phyloP scores from a whole-genome alignment of 225 moss, liverwort and hornwort species.

The Bryum argenteum region DNA sequence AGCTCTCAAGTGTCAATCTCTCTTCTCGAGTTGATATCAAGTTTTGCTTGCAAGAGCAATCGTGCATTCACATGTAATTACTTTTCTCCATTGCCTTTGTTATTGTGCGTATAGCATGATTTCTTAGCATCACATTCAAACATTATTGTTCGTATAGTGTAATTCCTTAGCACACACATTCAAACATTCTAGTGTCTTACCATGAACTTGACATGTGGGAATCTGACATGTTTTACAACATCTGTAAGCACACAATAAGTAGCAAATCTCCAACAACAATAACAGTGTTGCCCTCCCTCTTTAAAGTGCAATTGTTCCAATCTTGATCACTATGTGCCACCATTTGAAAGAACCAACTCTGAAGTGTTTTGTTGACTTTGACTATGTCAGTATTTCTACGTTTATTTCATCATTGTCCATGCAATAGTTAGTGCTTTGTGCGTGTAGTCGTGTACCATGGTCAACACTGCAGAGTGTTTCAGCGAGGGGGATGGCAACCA shows the following conservation, averaged over 20 bases:
- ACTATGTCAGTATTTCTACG: slow-evolving; percentile 16
- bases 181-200: no score
- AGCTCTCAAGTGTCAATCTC: slow-evolving; percentile 26
- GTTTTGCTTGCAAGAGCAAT: slow-evolving; percentile 27
- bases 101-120: no score
- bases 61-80: slow-evolving; percentile 26
- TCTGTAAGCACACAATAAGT: no score
- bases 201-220: no score
- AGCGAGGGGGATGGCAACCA: slow-evolving; percentile 34
- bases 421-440: slow-evolving; percentile 28
- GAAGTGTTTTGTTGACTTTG: slow-evolving; percentile 22
- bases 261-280: no score
- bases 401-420: slow-evolving; percentile 26
- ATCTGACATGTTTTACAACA: no score
- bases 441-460: slow-evolving; percentile 9
- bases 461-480: slow-evolving; percentile 35
- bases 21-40: slow-evolving; percentile 26
- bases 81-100: background rate
- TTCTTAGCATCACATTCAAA: no score
- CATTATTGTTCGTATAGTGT: no score
- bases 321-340: no score
- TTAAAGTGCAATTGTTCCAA: no score
- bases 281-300: no score
- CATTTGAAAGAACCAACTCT: background rate
- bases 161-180: no score